These are phyloP conservation scores for Madurella fahalii DNA, from an alignment of 2,329 filamentous ascomycete species.

Conservation along the genomic window DNA sequence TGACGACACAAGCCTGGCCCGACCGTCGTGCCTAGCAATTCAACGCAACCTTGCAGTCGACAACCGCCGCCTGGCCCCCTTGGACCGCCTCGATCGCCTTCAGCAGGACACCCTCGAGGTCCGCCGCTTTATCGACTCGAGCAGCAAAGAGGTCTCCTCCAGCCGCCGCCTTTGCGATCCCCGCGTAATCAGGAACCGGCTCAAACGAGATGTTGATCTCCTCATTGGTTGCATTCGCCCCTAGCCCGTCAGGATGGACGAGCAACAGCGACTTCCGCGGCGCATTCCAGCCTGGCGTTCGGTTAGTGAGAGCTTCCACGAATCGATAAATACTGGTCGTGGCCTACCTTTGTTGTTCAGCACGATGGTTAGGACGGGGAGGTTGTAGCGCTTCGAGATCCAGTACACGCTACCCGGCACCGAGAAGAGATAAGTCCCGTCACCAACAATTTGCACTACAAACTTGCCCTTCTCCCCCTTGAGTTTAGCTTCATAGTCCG, in stretches of 20 bases:
- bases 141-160: conserved; percentile 51
- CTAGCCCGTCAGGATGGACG: conserved; percentile 55
- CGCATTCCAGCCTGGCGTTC: conserved; percentile 53
- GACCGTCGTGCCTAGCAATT: conserved; percentile 34
- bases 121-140: conserved; percentile 42
- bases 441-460: conserved; percentile 47
- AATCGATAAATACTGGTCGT: neutral
- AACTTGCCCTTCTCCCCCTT: conserved; percentile 38
- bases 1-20: neutral
- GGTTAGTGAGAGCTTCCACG: neutral
- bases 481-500: conserved; percentile 37
- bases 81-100: conserved; percentile 50
- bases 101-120: conserved; percentile 45
- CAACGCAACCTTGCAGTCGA: conserved; percentile 49
- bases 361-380: conserved; percentile 46
- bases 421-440: conserved; percentile 47
- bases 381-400: conserved; percentile 44
- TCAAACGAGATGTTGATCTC: conserved; percentile 60
- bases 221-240: conserved; percentile 53
- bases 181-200: conserved; percentile 55
- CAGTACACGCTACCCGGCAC: conserved; percentile 47
- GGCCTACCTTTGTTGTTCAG: conserved; percentile 48
- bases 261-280: conserved; percentile 53
- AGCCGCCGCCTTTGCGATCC: conserved; percentile 57
- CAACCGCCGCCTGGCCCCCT: conserved; percentile 47